Base-by-base conservation (phyloP, 1,284 basidiomycete species). In the Cystobasidium slooffiae region DNA sequence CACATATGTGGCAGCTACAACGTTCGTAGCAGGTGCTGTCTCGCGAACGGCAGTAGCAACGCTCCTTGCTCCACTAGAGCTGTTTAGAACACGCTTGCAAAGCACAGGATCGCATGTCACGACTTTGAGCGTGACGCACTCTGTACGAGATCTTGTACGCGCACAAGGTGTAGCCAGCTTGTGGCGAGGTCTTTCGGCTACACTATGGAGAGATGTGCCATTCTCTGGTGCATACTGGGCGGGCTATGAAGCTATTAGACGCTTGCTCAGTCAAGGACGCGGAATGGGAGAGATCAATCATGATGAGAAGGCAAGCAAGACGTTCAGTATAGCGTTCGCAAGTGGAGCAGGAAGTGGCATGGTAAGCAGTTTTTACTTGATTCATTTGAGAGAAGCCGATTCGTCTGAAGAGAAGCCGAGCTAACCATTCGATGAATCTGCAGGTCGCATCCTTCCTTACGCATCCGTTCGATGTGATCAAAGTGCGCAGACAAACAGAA, bases 131-230 rank as follows among this genome's bases (percentile, higher is more conserved):
- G 88, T 91, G 49, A 82, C 91, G 72, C 75, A 84, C 75, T 87
- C 90, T 64, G 81, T 94, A 79, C 85, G 87, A n/a, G 81, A 79
- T 3, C 83, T 92, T 18, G 88, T 90, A 9, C 85, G 85, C 58
- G 80, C 83, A 51, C 86, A 90, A 69, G 95, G 95, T 6, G 79
- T 89, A 7, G 80, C 84, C 20, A 90, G 88, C 61, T 86, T 98
- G 24, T 99, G 94, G 92, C 86, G 93, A 68, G 96, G 96, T 0
- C 86, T 99, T 4, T 90, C 91, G 0, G 88, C 95, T 3, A 97
- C 94, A 6, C 85, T 99, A 8, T 98, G 93, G 94, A 88, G 96
- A 72, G 96, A 99, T 79, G 96, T 99, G 1, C 96, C 96, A 0
- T 99, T 99, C 82, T 94, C 92, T 51, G 96, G 94, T 0, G 85